Base-by-base conservation (phyloP, 169 alveolate species). In the Eimeria acervulina region DNA sequence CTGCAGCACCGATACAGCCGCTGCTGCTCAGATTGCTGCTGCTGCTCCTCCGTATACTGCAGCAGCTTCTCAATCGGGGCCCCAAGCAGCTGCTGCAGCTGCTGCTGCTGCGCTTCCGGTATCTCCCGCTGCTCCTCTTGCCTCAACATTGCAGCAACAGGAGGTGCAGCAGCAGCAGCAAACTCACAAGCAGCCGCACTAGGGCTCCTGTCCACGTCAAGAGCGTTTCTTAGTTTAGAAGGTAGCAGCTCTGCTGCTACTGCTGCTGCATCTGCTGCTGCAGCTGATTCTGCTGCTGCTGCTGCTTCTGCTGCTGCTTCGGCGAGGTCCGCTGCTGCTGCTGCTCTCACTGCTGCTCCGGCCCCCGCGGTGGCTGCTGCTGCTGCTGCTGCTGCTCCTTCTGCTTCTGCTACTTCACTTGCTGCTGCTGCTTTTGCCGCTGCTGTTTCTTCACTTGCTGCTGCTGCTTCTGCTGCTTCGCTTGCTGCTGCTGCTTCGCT, bases 341-440 rank as follows among this genome's bases (percentile, higher is more conserved):
- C 12, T 47, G 55, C 55, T 47, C 19, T 12, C 5, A 5, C 55
- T 47, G 55, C 5, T 47, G 55, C 55, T 47, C 19, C 55, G 5
- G 5, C 55, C 12, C 19, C 55, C 12, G 55, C 55, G 5, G 55
- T 12, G 5, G 5, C 55, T 5, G 55, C 55, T 7, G 12, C 19
- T 7, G 5, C 55, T 12, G 55, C 55, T 7, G 55, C 55, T 47
- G 55, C 55, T 47, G 55, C 55, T 47, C 19, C 55, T 47, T 12
- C 55, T 47, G 12, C 55, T 7, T 5, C 55, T 47, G 55, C 55
- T 7, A 5, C 55, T 7, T 5, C 55, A 47, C 55, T 12, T 47
- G 89, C 89, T 78, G 89, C 63, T 78, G 55, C 89, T 78, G 89
- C 89, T 17, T 19, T 31, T 78, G 21, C 89, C 38, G 66, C 63